Evolutionary conservation across 495 filamentous ascomycete genomes (phyloP).

Genomic region (Xylaria cubensis): DNA sequence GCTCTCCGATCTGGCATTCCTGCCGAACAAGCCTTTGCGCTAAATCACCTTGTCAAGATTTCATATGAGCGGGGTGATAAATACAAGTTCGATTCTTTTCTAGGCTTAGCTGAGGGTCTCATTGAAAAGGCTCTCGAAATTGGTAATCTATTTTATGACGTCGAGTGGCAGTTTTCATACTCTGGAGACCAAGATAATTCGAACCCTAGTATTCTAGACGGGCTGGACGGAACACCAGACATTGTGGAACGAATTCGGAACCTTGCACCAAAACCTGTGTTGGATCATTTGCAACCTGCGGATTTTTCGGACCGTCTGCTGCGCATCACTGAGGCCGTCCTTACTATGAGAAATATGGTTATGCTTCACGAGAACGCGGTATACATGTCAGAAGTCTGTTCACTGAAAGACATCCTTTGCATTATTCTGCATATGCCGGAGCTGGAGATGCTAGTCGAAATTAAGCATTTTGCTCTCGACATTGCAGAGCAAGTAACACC

Average conservation of each 20-base stretch:
- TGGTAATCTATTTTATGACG: constrained; percentile 75
- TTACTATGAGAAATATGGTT: constrained; percentile 93
- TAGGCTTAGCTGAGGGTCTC: constrained; percentile 86
- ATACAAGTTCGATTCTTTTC: constrained; percentile 90
- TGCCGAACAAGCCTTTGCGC: constrained; percentile 84
- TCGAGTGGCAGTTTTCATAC: constrained; percentile 82
- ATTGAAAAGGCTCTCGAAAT: constrained; percentile 82
- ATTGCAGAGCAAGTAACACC: constrained; percentile 90
- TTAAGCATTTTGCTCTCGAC: constrained; percentile 91
- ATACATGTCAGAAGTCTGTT: constrained; percentile 74
- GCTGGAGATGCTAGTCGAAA: constrained; percentile 75
- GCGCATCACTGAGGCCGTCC: constrained; percentile 81
- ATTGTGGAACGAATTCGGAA: constrained; percentile 70
- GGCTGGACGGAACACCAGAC: constrained; percentile 76
- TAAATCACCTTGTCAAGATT: constrained; percentile 94
- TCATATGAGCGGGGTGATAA: constrained; percentile 94
- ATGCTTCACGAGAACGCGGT: constrained; percentile 86
- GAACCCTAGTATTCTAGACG: constrained; percentile 68
- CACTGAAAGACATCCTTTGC: constrained; percentile 79
- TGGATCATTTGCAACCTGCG: constrained; percentile 76
- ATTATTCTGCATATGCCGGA: constrained; percentile 81
- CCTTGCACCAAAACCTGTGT: constrained; percentile 57
- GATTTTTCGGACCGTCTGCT: constrained; percentile 74
- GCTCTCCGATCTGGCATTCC: constrained; percentile 80
- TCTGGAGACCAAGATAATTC: constrained; percentile 60